Base-by-base conservation (phyloP, 306 rosid species). In the Neltuma alba region DNA sequence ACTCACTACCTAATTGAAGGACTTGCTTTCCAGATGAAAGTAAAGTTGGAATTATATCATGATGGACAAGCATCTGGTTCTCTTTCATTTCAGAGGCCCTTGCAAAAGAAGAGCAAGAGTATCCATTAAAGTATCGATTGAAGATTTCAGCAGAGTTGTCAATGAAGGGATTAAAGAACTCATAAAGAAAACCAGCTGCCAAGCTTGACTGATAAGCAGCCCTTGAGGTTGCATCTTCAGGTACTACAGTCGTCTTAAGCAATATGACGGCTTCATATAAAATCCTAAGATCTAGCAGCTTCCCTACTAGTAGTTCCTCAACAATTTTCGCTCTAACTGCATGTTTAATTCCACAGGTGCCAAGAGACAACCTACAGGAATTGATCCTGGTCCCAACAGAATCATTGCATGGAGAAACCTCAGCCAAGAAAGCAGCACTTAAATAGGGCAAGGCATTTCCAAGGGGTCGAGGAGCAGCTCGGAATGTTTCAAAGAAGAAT, bases 391-490 rank as follows among this genome's bases (percentile, higher is more conserved):
- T 67, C 61, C 87, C 92, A 70, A 81, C 83, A 36, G 89, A 83
- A 75, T 79, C 80, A 12, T 89, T 68, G 80, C 88, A 54, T 23
- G 84, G 82, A 76, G 92, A 92, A 52, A 91, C 81, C 76, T 85
- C 86, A 33, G 85, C 95, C 60, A 92, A 82, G 86, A 95, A 91
- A 75, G 97, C 98, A 60, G 98, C 94, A 85, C 91, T 91, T 70
- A 92, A 76, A 79, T 86, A 87, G 10, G 97, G 79, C 78, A 95
- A 84, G 34, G 94, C 89, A 47, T 91, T 95, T 81, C 97, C 97
- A 48, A 95, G 94, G 8, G 99, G 94, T 50, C 97, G 87, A 20
- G 92, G 92, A 80, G 99, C 86, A 70, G 95, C 91, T 74, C 97
- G 86, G 83, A 88, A 91, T 36, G 92, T 91, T 89, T 95, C 95